Base-by-base conservation (phyloP, 2,329 filamentous ascomycete genomes). In the Apiospora phragmitis region DNA sequence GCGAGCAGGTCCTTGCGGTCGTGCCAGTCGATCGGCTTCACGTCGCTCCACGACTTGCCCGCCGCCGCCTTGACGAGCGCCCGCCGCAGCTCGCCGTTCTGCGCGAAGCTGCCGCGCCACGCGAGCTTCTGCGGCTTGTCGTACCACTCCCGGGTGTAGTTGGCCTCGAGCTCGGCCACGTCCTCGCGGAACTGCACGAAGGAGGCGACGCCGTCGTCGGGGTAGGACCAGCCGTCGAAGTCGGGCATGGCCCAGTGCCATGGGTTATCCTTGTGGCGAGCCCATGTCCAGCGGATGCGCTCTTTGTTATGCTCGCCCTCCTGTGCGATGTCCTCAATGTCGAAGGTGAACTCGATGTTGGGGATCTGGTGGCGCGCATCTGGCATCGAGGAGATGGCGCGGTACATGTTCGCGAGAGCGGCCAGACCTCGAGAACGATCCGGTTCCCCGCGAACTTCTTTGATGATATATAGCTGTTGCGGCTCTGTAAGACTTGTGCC, bases 61-160 rank as follows among this genome's bases (percentile, higher is more conserved):
- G 72, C 41, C 11, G 77, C 70, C 14, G 74, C 75, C 18, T 75
- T 71, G 14, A 79, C 70, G 65, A 79, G 69, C 7, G 68, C 71
- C 26, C 73, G 70, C n/a, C 78, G 72, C 42, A 79, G 72, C 43
- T 73, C 69, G 9, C 70, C 66, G 49, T 76, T 75, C 65, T 79
- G 78, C 1, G 77, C 77, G 59, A 77, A 75, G 6, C 77, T 72
- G 7, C 80, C 80, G 55, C 80, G 75, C 80, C 80, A 82, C n/a
- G 47, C 41, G 18, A 70, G 67, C 49, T 70, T 24, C 41, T 35
- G 11, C 18, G 67, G 35, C 69, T 70, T 70, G 35, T 70, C 55
- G 29, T 65, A 67, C 67, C 69, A 70, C 16, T 47, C 69, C 16
- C 71, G 62, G 4, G 65, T 24, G 42, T 73, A 75, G 29, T 73